Evolutionary conservation across 1,139 yeast genomes (phyloP).

Genomic region (Candida dubliniensis): DNA sequence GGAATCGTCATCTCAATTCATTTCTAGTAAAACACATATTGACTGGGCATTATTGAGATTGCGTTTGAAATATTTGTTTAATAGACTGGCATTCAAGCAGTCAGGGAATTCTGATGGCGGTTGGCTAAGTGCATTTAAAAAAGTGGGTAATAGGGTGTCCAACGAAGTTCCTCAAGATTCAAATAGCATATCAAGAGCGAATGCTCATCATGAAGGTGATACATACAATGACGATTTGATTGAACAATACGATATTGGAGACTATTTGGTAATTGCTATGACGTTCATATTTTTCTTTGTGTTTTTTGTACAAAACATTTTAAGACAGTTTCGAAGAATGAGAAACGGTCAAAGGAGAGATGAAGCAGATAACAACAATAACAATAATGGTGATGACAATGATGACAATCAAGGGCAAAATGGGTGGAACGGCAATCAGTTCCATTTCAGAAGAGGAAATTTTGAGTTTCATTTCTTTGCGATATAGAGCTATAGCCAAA

Average conservation of each 20-base stretch:
- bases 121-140: conserved; percentile 41
- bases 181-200: conserved; percentile 24
- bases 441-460: conserved; percentile 30
- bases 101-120: conserved; percentile 23
- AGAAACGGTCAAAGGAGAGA: conserved; percentile 16
- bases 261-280: conserved; percentile 34
- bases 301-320: conserved; percentile 30
- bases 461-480: conserved; percentile 44
- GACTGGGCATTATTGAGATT: conserved; percentile 41
- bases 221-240: conserved; percentile 13
- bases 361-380: conserved; percentile 8
- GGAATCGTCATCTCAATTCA: background rate
- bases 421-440: conserved; percentile 12
- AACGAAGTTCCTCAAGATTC: conserved; percentile 12
- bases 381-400: conserved; percentile 4
- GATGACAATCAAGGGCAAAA: conserved; percentile 7
- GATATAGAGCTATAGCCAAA: conserved; percentile 16
- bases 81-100: conserved; percentile 20
- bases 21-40: conserved; percentile 25
- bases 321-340: conserved; percentile 29
- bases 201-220: conserved; percentile 39
- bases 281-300: conserved; percentile 31
- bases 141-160: conserved; percentile 22
- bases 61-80: conserved; percentile 38
- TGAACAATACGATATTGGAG: conserved; percentile 33